A percentile compares a stretch with the other conserved stretches of the same genome.
Evolutionary conservation across 169 alveolate species (phyloP).

Genomic region (Plasmodium chabaudi): DNA sequence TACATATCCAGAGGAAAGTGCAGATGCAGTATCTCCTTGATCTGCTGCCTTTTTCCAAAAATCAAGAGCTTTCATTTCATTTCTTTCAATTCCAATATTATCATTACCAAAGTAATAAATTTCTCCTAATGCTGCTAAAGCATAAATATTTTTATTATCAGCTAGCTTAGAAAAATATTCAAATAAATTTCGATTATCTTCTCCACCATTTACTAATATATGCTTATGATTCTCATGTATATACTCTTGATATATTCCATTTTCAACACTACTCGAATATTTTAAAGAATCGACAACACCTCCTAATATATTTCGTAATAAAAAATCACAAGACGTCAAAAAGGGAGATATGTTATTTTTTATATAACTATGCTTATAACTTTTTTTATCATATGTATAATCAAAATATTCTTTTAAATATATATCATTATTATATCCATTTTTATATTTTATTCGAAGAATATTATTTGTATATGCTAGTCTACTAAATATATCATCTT

Average conservation of each 20-base stretch:
- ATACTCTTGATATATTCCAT: constrained; percentile 25
- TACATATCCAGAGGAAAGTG: constrained; percentile 87
- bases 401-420: constrained; percentile 62
- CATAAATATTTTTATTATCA: constrained; percentile 74
- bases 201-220: constrained; percentile 54
- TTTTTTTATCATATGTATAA: constrained; percentile 64
- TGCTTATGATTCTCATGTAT: constrained; percentile 27
- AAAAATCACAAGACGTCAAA: constrained; percentile 58
- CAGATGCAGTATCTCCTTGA: constrained; percentile 90
- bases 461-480: constrained; percentile 74
- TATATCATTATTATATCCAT: constrained; percentile 12
- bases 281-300: constrained; percentile 55
- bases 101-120: constrained; percentile 89
- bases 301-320: constrained; percentile 60
- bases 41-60: constrained; percentile 91
- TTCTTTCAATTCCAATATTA: constrained; percentile 80
- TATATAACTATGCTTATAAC: constrained; percentile 11
- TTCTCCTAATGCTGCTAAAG: constrained; percentile 88
- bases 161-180: constrained; percentile 78
- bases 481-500: constrained; percentile 57
- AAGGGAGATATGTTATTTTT: constrained; percentile 65
- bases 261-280: constrained; percentile 16
- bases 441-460: constrained; percentile 58
- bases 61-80: constrained; percentile 86
- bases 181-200: constrained; percentile 77